Conservation (phyloP, 306 rosid genomes). For the Fragaria iinumae region DNA sequence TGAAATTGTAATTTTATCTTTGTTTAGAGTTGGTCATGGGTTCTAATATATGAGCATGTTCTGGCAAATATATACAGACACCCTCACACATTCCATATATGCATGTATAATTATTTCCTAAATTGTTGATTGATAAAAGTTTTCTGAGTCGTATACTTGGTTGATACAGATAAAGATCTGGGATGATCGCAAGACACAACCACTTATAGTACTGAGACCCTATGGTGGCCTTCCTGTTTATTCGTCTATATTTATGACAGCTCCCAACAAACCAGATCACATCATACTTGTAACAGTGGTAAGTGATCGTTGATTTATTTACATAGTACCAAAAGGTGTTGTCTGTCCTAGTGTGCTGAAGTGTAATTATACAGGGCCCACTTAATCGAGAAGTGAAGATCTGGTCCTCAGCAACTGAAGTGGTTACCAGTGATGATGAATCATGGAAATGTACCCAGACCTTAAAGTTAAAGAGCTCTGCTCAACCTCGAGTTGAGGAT, state of each 20-base stretch:
- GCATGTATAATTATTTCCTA: neutral
- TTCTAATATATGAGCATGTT: neutral
- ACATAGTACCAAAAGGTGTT: neutral
- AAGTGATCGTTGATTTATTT: conserved; percentile 25
- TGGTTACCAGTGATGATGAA: conserved; percentile 80
- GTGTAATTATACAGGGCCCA: conserved; percentile 57
- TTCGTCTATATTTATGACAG: conserved; percentile 81
- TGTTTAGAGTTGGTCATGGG: neutral
- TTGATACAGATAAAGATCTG: conserved; percentile 78
- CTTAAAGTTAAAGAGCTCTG: conserved; percentile 80
- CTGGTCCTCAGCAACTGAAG: conserved; percentile 85
- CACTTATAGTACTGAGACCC: conserved; percentile 76
- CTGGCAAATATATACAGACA: neutral
- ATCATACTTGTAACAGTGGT: conserved; percentile 90
- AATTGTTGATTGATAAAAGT: neutral
- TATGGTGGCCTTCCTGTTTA: conserved; percentile 84
- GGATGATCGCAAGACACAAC: conserved; percentile 87
- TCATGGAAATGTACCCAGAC: conserved; percentile 93
- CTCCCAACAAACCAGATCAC: conserved; percentile 87
- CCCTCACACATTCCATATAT: too few relatives aligned
- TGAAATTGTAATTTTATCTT: too few relatives aligned
- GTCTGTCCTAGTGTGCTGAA: conserved; percentile 2
- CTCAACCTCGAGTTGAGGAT: conserved; percentile 66
- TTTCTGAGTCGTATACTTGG: neutral
- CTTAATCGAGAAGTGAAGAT: conserved; percentile 89